These are phyloP conservation scores for Hanseniaspora uvarum DNA, from an alignment of 1,139 yeast species.

Conservation along the genomic window DNA sequence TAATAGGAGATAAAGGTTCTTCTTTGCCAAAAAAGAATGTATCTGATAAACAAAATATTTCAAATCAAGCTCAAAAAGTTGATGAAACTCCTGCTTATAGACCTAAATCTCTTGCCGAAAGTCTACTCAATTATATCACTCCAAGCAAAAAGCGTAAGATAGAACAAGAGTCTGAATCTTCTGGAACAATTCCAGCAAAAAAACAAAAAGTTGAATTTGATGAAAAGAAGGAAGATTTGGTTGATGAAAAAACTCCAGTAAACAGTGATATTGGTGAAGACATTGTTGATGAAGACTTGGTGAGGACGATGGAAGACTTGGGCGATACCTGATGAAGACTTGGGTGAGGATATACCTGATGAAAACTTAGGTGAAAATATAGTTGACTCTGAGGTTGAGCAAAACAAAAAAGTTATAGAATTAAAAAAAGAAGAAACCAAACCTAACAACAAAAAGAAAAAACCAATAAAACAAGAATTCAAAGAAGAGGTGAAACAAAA, in stretches of 20 bases:
- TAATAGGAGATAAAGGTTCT: conserved; percentile 9
- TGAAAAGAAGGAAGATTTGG: conserved; percentile 21
- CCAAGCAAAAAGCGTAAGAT: conserved; percentile 1
- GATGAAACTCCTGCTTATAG: not conserved
- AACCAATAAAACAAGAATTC: conserved; percentile 24
- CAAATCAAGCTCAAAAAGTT: not conserved
- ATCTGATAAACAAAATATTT: not conserved
- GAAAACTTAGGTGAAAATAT: conserved; percentile 18
- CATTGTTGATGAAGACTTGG: conserved; percentile 19
- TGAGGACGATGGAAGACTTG: conserved; percentile 20
- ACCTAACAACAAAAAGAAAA: conserved; percentile 24
- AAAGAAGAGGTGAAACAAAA: conserved; percentile 23
- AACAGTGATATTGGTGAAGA: conserved; percentile 13
- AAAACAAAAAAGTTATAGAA: conserved; percentile 9
- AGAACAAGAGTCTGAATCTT: conserved; percentile 16
- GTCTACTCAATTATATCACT: conserved; percentile 12
- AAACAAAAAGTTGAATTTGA: conserved; percentile 20
- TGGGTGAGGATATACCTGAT: conserved; percentile 5
- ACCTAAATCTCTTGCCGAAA: conserved; percentile 17
- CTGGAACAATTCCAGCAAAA: conserved; percentile 15
- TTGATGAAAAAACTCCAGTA: conserved; percentile 23
- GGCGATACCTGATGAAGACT: conserved; percentile 12
- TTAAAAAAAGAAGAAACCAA: conserved; percentile 11
- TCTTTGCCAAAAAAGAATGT: too few species aligned
- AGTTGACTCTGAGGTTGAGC: not conserved